Percentiles rank a stretch among this genome's conserved stretches.
Evolutionary conservation across 139 green algal genomes (phyloP).

Genomic region (Tetradesmus lagerheimii): DNA sequence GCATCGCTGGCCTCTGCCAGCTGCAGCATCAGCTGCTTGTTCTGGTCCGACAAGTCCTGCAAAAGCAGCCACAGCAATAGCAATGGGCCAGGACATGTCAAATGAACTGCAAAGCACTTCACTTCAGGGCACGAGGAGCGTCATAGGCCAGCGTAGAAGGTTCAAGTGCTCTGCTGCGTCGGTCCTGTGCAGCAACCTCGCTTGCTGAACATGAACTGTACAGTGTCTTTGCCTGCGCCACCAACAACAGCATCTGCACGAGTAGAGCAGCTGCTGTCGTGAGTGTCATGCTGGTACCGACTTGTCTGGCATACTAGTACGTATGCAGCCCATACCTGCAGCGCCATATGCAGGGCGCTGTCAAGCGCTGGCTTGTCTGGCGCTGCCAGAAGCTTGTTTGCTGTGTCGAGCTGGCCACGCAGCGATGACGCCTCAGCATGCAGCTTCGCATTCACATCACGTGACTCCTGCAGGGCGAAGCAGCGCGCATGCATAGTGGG

Average conservation of each 20-base stretch:
- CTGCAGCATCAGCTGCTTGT: neutral
- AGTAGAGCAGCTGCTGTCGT: neutral
- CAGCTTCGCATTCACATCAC: neutral
- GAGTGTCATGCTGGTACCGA: neutral
- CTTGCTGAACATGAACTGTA: neutral
- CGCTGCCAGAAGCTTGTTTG: slow-evolving; percentile 8
- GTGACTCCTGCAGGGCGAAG: neutral
- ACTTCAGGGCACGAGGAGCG: too few species aligned
- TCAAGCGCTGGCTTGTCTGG: slow-evolving; percentile 20
- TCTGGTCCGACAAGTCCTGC: slow-evolving; percentile 16
- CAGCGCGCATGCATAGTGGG: too few species aligned
- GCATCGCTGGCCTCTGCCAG: slow-evolving; percentile 16
- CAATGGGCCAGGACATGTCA: neutral
- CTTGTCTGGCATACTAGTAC: neutral
- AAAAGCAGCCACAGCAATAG: neutral
- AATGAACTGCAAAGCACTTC: neutral
- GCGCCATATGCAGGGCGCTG: neutral
- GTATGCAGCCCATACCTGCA: neutral
- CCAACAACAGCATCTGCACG: neutral
- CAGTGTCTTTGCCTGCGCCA: neutral
- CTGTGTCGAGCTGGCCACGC: neutral
- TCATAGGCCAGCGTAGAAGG: too few species aligned
- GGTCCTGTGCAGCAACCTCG: neutral
- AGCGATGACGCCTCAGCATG: neutral
- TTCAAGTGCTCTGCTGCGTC: neutral